Base-by-base conservation (phyloP, 805 yeast species). In the Yamadazyma akitaensis region DNA sequence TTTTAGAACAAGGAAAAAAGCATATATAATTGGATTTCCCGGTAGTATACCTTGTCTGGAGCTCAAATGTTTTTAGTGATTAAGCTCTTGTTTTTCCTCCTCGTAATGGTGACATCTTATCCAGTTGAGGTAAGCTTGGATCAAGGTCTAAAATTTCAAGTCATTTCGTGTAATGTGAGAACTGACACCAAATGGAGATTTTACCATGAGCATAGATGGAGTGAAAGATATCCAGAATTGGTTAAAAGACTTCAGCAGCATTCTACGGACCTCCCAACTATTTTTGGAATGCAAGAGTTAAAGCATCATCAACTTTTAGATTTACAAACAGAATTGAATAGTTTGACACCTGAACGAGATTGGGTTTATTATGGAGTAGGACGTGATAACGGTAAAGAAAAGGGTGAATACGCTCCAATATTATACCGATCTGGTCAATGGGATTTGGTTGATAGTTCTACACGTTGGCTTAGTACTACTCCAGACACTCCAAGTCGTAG, bases 401-500 rank as follows among this genome's bases (percentile, higher is more conserved):
- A 56, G 6, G 83, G 84, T 12, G 85, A 80, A 51, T 77, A 64
- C 48, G 63, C 77, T 5, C 81, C 84, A 1, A 64, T 80, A 9
- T 58, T 74, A 25, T 79, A 64, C 59, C 61, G 71, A 25, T 53
- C 53, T 3, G 43, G 62, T 0, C 67, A 67, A n/a, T 73, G 78
- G 63, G 54, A 62, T 31, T 50, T 76, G 30, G 44, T 73, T 5
- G 64, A 70, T 12, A 53, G 64, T n/a, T 67, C 71, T 16, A 71
- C 79, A 3, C 65, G 67, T 43, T 80, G 84, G 84, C 61, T 80
- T 9, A 73, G 81, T 49, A 66, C 68, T 16, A 78, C 82, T 3
- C 84, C 85, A 1, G 72, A 68, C 36, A 59, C 53, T 9, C 82
- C 84, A 0, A 72, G 80, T 12, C 64, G 60, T 34, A 65, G 56